Evolutionary conservation across 805 yeast species (phyloP).

Genomic region (Cyberlindnera bimundalis): DNA sequence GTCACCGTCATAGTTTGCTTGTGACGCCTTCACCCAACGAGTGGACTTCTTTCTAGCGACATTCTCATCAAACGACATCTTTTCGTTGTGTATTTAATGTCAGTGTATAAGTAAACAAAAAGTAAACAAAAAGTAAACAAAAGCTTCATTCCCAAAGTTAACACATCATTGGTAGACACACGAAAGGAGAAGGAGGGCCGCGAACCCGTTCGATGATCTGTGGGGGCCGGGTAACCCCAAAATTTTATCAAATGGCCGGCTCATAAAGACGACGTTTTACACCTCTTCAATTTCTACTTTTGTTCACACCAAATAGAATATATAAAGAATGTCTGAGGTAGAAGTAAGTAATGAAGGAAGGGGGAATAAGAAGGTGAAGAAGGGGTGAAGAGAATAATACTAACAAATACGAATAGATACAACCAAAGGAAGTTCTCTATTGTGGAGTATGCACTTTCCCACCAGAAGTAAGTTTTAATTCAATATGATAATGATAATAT

Average conservation of each 20-base stretch:
- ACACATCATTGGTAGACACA: background rate
- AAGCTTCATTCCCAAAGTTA: background rate
- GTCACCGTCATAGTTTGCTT: constrained; percentile 39
- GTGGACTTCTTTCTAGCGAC: constrained; percentile 37
- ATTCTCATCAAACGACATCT: constrained; percentile 19
- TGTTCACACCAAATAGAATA: no score
- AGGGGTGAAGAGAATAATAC: background rate
- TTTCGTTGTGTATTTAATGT: background rate
- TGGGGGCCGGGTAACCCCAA: no score
- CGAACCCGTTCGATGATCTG: constrained; percentile 1
- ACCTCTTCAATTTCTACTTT: no score
- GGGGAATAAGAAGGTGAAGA: no score
- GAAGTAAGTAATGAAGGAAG: constrained; percentile 8
- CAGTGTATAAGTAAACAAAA: background rate
- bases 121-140: background rate
- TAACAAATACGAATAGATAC: constrained; percentile 7
- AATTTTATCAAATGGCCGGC: no score
- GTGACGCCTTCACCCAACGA: constrained; percentile 40
- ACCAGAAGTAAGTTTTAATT: constrained; percentile 45
- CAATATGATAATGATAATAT: background rate
- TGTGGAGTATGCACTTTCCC: constrained; percentile 82
- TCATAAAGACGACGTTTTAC: no score
- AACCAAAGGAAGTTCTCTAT: constrained; percentile 47
- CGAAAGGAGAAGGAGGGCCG: background rate
- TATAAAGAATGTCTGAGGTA: constrained; percentile 12